Evolutionary conservation across 345 rosid species (phyloP).

Genomic region (Moricandia arvensis): DNA sequence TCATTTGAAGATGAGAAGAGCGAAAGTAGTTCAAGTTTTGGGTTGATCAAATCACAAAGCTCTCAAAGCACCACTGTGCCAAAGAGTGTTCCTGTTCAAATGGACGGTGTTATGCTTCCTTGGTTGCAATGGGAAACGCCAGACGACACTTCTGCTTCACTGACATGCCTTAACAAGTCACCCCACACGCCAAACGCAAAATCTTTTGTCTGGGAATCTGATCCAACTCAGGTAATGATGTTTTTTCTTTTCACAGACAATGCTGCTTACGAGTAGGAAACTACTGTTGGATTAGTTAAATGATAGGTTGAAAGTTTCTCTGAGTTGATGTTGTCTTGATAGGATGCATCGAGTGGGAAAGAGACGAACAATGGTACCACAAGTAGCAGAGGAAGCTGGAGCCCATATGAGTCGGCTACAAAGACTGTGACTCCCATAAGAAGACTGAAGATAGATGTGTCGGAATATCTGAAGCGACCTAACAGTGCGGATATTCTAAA

Average conservation of each 20-base stretch:
- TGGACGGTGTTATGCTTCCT: constrained; percentile 89
- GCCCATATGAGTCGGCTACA: constrained; percentile 43
- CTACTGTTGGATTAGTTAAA: background rate
- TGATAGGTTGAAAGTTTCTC: background rate
- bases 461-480: constrained; percentile 54
- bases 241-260: background rate
- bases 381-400: constrained; percentile 90
- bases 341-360: constrained; percentile 47
- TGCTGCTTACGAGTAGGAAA: background rate
- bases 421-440: constrained; percentile 33
- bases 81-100: constrained; percentile 52
- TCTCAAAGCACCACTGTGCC: constrained; percentile 39
- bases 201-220: constrained; percentile 33
- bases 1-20: constrained; percentile 92
- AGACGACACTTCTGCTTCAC: constrained; percentile 51
- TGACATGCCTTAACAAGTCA: constrained; percentile 38
- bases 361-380: constrained; percentile 43
- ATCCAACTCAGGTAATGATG: constrained; percentile 37
- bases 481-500: constrained; percentile 53
- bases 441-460: constrained; percentile 47
- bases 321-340: constrained; percentile 2
- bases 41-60: constrained; percentile 50
- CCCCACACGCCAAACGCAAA: constrained; percentile 39
- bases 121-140: constrained; percentile 96
- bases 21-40: constrained; percentile 78